phyloP scores from a whole-genome alignment of 1,284 basidiomycete genomes.

The Austroboletus novae-zelandiae region DNA sequence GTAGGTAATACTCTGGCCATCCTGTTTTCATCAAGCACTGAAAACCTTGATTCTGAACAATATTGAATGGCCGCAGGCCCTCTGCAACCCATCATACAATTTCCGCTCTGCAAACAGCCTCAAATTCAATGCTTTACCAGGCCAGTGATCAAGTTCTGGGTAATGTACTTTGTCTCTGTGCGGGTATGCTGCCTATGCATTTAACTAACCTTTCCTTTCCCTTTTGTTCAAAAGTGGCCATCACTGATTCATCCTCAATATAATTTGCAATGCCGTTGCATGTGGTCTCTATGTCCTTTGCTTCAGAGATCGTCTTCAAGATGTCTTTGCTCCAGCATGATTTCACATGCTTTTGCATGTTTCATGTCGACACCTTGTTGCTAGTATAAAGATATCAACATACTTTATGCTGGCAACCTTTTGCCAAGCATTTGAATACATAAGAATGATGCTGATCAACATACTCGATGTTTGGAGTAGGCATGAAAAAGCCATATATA shows the following conservation, averaged over 20 bases:
- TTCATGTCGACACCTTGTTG: background rate
- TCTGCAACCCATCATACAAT: conserved; percentile 7
- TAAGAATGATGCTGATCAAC: background rate
- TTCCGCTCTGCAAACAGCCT: conserved; percentile 5
- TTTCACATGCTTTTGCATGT: background rate
- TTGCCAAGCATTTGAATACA: background rate
- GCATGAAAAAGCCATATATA: background rate
- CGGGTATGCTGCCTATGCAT: conserved; percentile 11
- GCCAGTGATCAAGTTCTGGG: no score
- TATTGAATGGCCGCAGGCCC: conserved; percentile 5
- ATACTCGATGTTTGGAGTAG: background rate
- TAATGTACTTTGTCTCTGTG: conserved; percentile 11
- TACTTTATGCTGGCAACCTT: background rate
- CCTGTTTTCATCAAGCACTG: no score
- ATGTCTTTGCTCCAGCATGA: background rate
- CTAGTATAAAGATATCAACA: background rate
- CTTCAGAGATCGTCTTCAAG: no score
- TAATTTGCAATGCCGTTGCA: background rate
- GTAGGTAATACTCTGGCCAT: conserved; percentile 10
- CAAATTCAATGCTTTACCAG: background rate
- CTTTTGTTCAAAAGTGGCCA: background rate
- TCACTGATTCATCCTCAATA: background rate
- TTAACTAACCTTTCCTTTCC: background rate
- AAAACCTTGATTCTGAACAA: conserved; percentile 8
- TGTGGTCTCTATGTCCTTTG: no score